Conservation (phyloP, 495 filamentous ascomycete species). For the Aspergillus funiculosus region DNA sequence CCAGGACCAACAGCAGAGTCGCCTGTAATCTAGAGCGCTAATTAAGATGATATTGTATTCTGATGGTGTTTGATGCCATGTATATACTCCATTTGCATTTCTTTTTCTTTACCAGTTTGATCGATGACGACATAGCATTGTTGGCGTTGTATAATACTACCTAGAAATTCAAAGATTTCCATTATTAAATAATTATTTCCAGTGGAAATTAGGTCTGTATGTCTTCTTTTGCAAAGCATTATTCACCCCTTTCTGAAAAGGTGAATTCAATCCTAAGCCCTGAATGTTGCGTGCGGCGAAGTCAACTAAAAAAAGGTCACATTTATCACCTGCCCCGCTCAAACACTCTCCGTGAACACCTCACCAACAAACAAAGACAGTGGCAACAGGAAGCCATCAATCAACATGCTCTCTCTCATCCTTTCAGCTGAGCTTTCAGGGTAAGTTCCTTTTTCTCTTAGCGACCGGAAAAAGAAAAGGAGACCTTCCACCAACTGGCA, state of each 20-base stretch:
- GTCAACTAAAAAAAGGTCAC: too few species aligned
- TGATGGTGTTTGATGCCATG: slow-evolving; percentile 13
- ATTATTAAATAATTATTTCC: slow-evolving; percentile 10
- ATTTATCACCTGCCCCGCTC: slow-evolving; percentile 22
- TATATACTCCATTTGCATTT: slow-evolving; percentile 24
- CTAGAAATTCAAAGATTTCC: slow-evolving; percentile 9
- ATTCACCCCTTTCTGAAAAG: too few species aligned
- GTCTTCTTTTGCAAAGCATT: background rate
- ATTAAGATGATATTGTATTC: slow-evolving; percentile 1
- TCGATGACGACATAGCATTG: slow-evolving; percentile 28
- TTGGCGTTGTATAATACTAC: slow-evolving; percentile 28
- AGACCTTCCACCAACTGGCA: too few species aligned
- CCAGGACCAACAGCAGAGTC: slow-evolving; percentile 39
- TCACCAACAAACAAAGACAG: slow-evolving; percentile 1
- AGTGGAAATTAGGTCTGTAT: background rate
- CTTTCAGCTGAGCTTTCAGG: slow-evolving; percentile 76
- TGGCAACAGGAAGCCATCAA: background rate
- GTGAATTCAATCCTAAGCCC: too few species aligned
- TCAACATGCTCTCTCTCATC: slow-evolving; percentile 69
- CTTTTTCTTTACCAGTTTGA: slow-evolving; percentile 18
- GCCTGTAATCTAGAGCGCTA: slow-evolving; percentile 25
- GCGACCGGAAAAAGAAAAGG: background rate
- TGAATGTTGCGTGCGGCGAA: too few species aligned
- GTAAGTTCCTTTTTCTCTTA: slow-evolving; percentile 34
- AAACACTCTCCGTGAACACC: background rate